Base-by-base conservation (phyloP, 2,329 filamentous ascomycete species). In the Aspergillus eucalypticola region DNA sequence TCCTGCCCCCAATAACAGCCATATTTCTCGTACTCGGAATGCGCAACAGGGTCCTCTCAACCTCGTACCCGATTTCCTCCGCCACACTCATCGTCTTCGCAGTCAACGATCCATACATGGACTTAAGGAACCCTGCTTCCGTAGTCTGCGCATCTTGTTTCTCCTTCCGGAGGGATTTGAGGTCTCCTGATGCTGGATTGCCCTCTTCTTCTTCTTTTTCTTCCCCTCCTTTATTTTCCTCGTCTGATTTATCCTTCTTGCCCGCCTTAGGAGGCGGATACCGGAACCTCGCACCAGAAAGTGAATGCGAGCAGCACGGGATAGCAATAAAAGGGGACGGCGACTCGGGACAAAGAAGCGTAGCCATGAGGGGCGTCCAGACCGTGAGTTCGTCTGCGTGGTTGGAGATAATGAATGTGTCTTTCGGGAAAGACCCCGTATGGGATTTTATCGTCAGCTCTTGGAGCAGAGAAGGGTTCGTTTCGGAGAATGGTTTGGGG, bases 341-440 rank as follows among this genome's bases (percentile, higher is more conserved):
- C 0, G 89, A 92, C 15, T 59, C 57, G 0, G 74, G 75, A 56
- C 65, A 70, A 2, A 78, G 71, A 1, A 92, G 79, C 6, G 86
- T 85, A 1, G 91, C 93, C 42, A 99, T 85, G 17, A 98, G 84
- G 0, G 95, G 95, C 0, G 95, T 98, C 95, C 95, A 99, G 0
- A 91, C 87, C 0, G 95, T 99, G 13, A 99, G 84, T 77, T 99
- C 93, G 73, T 99, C 95, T 10, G 94, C 94, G 74, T 99, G 95
- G 72, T 99, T 99, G 52, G 92, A 96, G 64, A 99, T 90, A 69
- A 99, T 92, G 75, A 99, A 99, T 0, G 92, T 96, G 27, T 87
- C 86, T 15, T 76, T 73, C 0, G 86, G 82, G 70, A 98, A 96
- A 8, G 82, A 70, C 38, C 94, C 95, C 63, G 73, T 69, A 49